Percentiles rank a stretch among this genome's conserved stretches.
Conservation (phyloP, 176 grass and related monocot species). For the Otatea glauca region DNA sequence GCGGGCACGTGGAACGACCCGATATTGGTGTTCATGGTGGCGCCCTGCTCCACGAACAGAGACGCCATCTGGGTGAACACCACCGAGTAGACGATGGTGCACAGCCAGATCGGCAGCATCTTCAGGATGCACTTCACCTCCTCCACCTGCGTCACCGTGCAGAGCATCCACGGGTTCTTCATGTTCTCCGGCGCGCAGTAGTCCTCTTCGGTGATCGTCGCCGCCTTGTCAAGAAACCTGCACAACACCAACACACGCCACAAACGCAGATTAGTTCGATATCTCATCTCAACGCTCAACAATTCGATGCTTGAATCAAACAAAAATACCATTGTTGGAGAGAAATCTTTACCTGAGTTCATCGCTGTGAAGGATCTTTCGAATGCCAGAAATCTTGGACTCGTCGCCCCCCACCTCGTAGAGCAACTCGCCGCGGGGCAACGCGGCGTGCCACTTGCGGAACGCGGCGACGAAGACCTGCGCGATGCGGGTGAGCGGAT, state of each 20-base stretch:
- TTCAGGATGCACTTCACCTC: slow-evolving; percentile 79
- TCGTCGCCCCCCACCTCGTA: slow-evolving; percentile 61
- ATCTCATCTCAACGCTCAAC: background rate
- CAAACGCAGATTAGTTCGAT: background rate
- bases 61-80: slow-evolving; percentile 95
- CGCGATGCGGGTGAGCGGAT: slow-evolving; percentile 74
- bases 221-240: slow-evolving; percentile 81
- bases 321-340: background rate
- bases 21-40: slow-evolving; percentile 68
- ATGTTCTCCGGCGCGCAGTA: slow-evolving; percentile 22
- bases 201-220: slow-evolving; percentile 55
- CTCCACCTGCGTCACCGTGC: slow-evolving; percentile 91
- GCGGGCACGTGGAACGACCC: slow-evolving; percentile 73
- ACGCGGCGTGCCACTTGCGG: slow-evolving; percentile 57
- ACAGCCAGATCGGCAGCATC: slow-evolving; percentile 89
- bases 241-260: background rate
- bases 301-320: background rate
- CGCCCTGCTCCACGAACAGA: slow-evolving; percentile 85
- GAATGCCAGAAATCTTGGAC: slow-evolving; percentile 45
- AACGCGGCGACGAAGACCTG: slow-evolving; percentile 73
- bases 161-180: slow-evolving; percentile 54
- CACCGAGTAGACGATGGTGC: slow-evolving; percentile 89
- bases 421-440: slow-evolving; percentile 51
- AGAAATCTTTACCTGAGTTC: slow-evolving; percentile 46
- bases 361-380: slow-evolving; percentile 70